A percentile compares a stretch with the other conserved stretches of the same genome.
phyloP scores from a whole-genome alignment of 306 rosid genomes.

The Comarum palustre region DNA sequence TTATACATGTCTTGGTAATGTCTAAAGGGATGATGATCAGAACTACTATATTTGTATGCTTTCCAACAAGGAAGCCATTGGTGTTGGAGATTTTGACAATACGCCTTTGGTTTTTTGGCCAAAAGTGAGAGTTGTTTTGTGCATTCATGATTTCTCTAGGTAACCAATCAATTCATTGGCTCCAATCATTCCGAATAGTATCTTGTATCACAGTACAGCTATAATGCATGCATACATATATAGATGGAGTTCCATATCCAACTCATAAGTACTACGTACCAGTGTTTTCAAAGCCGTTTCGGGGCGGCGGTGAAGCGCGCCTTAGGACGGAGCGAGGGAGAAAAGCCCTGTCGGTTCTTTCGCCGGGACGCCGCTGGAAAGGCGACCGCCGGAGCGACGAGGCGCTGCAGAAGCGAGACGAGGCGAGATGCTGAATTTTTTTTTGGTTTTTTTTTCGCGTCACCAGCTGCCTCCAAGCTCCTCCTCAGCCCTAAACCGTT shows the following conservation, averaged over 20 bases:
- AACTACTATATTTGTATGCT: constrained; percentile 18
- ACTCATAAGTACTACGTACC: neutral
- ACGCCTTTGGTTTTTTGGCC: neutral
- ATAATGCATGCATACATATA: constrained; percentile 5
- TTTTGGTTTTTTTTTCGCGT: too few relatives aligned
- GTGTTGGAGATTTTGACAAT: neutral
- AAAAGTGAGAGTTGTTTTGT: neutral
- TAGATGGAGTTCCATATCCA: constrained; percentile 3
- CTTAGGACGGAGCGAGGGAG: too few relatives aligned
- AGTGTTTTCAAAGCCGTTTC: too few relatives aligned
- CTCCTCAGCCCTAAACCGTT: too few relatives aligned
- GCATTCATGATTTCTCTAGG: neutral
- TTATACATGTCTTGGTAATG: constrained; percentile 17
- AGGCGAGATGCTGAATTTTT: too few relatives aligned
- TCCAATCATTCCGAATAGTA: neutral
- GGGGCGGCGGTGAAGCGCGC: too few relatives aligned
- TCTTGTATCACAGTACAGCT: neutral
- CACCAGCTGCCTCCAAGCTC: too few relatives aligned
- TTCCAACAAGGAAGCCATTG: constrained; percentile 29
- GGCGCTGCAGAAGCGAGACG: too few relatives aligned
- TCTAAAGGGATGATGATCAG: constrained; percentile 1
- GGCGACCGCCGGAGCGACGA: too few relatives aligned
- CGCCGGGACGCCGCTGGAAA: too few relatives aligned
- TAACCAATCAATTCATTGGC: neutral
- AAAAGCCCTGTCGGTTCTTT: too few relatives aligned